Base-by-base conservation (phyloP, 441 rosid species). In the Populus tomentosa region DNA sequence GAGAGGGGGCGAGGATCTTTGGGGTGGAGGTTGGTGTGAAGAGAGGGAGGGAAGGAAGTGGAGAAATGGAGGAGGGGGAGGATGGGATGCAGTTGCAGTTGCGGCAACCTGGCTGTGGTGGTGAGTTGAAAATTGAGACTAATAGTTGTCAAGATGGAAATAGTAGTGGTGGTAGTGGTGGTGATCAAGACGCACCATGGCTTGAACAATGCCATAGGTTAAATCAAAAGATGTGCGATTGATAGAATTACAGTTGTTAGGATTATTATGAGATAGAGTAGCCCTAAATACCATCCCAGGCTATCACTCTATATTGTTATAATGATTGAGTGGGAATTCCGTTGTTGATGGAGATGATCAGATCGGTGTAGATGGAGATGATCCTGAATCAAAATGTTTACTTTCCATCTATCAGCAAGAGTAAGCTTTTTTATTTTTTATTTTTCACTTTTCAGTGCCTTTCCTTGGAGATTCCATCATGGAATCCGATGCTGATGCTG, bases 21-120 rank as follows among this genome's bases (percentile, higher is more conserved):
- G 99, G 98, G 26, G 97, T 92, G n/a, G 86, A 94, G 5, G 90
- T 95, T 14, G 98, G 99, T 32, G 38, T 76, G 38, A 95, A 95
- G 79, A 89, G 99, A 78, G 86, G 81, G 74, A 89, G 97, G 81
- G 88, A 85, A 0, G 85, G 72, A 7, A 87, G 80, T 18, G 64
- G 30, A 33, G 71, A 33, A 20, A 83, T 36, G 30, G 70, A 10
- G 70, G 69, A 33, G 56, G 21, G 56, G 18, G 86, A 65, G 21
- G 70, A 70, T 1, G 86, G 73, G 40, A 74, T 81, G 30, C 73
- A 71, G 53, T 73, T 82, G 74, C 83, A 76, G 70, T 79, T 88
- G 71, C 87, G 82, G 67, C 85, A 72, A 40, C 82, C 87, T 7
- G 85, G 84, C 11, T 9, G 61, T 1, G 77, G 71, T 53, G 64